Percentiles rank a stretch among this genome's conserved stretches.
Conservation (phyloP, 169 alveolate species). For the Toxoplasma gondii region DNA sequence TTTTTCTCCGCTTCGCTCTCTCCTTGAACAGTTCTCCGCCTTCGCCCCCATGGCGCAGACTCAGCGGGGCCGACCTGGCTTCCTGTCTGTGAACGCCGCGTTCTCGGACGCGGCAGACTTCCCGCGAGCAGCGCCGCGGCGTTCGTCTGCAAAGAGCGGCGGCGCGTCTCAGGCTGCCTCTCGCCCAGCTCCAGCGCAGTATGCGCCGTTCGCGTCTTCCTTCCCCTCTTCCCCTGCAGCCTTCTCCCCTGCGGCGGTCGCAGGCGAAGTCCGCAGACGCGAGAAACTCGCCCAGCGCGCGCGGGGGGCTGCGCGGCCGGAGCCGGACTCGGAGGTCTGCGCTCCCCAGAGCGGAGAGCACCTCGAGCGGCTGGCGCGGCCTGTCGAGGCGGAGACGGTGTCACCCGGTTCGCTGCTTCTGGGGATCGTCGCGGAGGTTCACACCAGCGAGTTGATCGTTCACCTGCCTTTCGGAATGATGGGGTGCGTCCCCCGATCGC, state of each 20-base stretch:
- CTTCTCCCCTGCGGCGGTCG: not conserved
- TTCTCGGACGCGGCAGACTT: not conserved
- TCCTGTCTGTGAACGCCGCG: not conserved
- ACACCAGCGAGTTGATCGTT: not conserved
- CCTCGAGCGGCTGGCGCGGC: not conserved
- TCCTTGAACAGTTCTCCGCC: no score
- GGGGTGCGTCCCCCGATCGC: conserved; percentile 17
- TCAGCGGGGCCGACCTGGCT: not conserved
- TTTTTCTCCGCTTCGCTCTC: not conserved
- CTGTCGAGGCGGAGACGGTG: not conserved
- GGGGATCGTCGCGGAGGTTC: conserved; percentile 36
- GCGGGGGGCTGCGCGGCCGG: not conserved
- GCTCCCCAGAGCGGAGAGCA: not conserved
- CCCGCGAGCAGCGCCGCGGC: not conserved
- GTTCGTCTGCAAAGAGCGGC: not conserved
- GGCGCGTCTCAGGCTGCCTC: not conserved
- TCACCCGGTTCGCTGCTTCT: conserved; percentile 9
- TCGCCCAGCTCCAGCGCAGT: not conserved
- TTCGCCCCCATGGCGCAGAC: not conserved
- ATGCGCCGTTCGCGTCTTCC: not conserved
- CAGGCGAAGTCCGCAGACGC: not conserved
- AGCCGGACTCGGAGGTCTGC: not conserved
- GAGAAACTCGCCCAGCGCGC: not conserved
- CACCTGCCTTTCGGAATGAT: not conserved
- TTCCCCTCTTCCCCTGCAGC: not conserved